Evolutionary conservation across 768 basidiomycete genomes (phyloP).

Genomic region (Kwoniella europaea): DNA sequence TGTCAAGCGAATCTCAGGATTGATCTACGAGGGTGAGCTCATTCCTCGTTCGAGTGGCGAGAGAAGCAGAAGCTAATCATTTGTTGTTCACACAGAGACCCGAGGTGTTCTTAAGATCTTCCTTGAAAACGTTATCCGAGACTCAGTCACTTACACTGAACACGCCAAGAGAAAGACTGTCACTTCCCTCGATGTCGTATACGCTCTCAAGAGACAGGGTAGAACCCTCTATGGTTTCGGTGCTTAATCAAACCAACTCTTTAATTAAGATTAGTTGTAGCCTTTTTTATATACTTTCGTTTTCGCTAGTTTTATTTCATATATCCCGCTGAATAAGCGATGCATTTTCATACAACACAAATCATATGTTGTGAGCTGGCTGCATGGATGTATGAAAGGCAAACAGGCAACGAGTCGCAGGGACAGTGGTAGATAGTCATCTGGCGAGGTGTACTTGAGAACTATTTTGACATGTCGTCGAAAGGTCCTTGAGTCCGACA

Average conservation of each 20-base stretch:
- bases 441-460: no score
- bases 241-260: slow-evolving; percentile 53
- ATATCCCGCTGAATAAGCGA: slow-evolving; percentile 25
- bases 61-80: not conserved
- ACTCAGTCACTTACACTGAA: slow-evolving; percentile 97
- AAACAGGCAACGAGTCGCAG: not conserved
- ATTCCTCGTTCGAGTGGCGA: not conserved
- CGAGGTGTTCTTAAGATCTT: slow-evolving; percentile 91
- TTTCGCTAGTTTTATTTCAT: slow-evolving; percentile 23
- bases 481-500: no score
- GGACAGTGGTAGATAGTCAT: no score
- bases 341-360: slow-evolving; percentile 22
- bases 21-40: slow-evolving; percentile 77
- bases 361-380: not conserved
- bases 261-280: not conserved
- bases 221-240: slow-evolving; percentile 68
- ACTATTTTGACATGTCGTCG: no score
- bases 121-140: slow-evolving; percentile 72
- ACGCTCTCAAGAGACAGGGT: slow-evolving; percentile 68
- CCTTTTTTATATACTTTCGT: slow-evolving; percentile 13
- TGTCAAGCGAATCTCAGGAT: slow-evolving; percentile 71
- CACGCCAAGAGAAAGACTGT: slow-evolving; percentile 73
- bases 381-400: not conserved
- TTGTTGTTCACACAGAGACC: slow-evolving; percentile 64
- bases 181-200: slow-evolving; percentile 69